Evolutionary conservation across 2,329 filamentous ascomycete species (phyloP), one percentile per base, ranked within the genome.

Genomic region (Metarhizium guizhouense): DNA sequence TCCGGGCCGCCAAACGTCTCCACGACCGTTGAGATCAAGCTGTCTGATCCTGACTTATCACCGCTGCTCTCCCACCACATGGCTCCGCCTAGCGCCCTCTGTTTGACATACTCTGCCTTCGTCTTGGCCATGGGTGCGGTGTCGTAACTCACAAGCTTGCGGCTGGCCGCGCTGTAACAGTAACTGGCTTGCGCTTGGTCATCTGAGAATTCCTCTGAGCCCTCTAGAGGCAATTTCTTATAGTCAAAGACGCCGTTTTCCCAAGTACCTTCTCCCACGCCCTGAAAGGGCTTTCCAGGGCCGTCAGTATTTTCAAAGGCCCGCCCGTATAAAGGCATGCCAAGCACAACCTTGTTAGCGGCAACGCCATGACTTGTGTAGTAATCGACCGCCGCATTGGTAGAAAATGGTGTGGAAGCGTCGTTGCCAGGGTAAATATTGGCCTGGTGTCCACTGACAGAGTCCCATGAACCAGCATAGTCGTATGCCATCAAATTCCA

Each of bases 51-150:
- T 3, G 71, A 67, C 66, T 84, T 85, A 68, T 96, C 93, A 1
- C 82, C 85, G 64, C 87, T 93, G 63, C 84, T 89, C 74, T 96
- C 92, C 91, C 91, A 96, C 90, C 90, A 97, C 92, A 97, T 96
- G n/a, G 81, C 90, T 18, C 93, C 93, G 2, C 91, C 92, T 0
- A 96, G 78, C 0, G 82, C 76, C 48, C 79, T 74, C 20, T 80
- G 68, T 65, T 77, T 80, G 65, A 96, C 82, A 68, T 84, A 96
- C 11, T 81, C 73, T 1, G 85, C 84, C 76, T 96, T 97, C 61
- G 73, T 68, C 61, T 76, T 75, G 3, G 84, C 86, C 68, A 91
- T 82, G 3, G 76, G 72, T 1, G 84, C 79, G 1, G 83, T 93
- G 67, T 91, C 88, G 67, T 95, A 97, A 47, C 81, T 87, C 53